Evolutionary conservation across 441 rosid genomes (phyloP).

Genomic region (Gossypium schwendimanii): DNA sequence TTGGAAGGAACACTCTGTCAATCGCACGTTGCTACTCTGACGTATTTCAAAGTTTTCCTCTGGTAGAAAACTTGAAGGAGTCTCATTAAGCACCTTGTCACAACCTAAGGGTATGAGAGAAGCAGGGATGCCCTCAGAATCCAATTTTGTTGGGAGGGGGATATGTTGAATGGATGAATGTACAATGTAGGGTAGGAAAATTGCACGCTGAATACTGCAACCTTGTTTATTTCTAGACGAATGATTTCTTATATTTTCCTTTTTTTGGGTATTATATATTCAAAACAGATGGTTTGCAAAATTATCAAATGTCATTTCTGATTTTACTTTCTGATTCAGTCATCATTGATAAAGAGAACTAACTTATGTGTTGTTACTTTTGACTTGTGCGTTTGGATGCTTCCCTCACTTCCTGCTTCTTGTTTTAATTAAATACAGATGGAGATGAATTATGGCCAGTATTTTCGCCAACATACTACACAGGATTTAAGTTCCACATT

Average conservation of each 20-base stretch:
- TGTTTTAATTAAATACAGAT: constrained; percentile 16
- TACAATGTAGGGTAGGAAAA: neutral
- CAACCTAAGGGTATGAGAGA: neutral
- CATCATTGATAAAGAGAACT: neutral
- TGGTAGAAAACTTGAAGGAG: neutral
- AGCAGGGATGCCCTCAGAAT: neutral
- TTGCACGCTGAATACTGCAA: neutral
- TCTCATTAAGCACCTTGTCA: neutral
- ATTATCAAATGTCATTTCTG: neutral
- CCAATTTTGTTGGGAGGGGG: neutral
- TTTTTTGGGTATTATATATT: neutral
- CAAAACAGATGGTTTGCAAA: neutral
- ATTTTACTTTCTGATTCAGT: constrained; percentile 1
- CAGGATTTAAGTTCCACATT: constrained; percentile 23
- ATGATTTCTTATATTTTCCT: neutral
- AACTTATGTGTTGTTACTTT: neutral
- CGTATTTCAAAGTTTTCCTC: neutral
- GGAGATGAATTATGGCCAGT: constrained; percentile 22
- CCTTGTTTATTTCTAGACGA: neutral
- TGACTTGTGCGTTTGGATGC: neutral
- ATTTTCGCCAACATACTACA: constrained; percentile 17
- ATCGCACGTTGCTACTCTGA: neutral
- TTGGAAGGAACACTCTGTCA: neutral
- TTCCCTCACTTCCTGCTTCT: neutral
- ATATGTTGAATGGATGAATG: neutral